Evolutionary conservation across 1,139 yeast species (phyloP), one percentile per base, ranked within the genome.

Genomic region (Komagataea norvegica): DNA sequence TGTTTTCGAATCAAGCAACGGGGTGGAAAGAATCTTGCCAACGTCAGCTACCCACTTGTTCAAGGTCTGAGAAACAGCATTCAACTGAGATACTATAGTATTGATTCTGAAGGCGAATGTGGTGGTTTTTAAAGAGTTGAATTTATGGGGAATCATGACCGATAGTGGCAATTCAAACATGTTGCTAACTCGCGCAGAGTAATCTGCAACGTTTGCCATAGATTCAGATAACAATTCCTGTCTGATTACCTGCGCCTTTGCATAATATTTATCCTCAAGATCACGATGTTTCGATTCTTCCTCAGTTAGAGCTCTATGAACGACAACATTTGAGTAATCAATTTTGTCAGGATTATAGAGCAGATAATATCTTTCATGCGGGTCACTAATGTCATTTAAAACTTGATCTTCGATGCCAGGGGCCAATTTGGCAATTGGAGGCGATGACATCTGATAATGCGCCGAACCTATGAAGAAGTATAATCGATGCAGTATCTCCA

Each of bases 401-500:
- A 31, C n/a, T 8, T 44, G 35, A 11, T 30, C 29, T 6, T 23
- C 34, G n/a, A 48, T 43, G 2, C 42, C 50, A 3, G 50, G 48
- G 11, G 48, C 45, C 5, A 45, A 32, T 2, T 25, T 13, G 3
- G 35, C 19, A 3, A 44, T 16, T 2, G 44, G 39, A 4, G 51
- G 53, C 3, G 46, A 46, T 7, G 49, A 48, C 1, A 43, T 19
- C 34, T 47, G 51, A 29, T 76, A 89, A 56, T 84, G 79, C 0
- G 88, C 80, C 0, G 95, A 82, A 0, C 88, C 98, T 28, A 84
- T 65, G 46, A 87, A 74, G 55, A 88, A 89, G 53, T 74, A 81
- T 34, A 82, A 72, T 39, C 88, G 79, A 56, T 89, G 96, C 17
- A 84, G 61, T 11, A 76, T 56, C 35, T 87, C 83, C 36, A 60